Evolutionary conservation across 768 basidiomycete genomes (phyloP).

Genomic region (Boletales sp.): DNA sequence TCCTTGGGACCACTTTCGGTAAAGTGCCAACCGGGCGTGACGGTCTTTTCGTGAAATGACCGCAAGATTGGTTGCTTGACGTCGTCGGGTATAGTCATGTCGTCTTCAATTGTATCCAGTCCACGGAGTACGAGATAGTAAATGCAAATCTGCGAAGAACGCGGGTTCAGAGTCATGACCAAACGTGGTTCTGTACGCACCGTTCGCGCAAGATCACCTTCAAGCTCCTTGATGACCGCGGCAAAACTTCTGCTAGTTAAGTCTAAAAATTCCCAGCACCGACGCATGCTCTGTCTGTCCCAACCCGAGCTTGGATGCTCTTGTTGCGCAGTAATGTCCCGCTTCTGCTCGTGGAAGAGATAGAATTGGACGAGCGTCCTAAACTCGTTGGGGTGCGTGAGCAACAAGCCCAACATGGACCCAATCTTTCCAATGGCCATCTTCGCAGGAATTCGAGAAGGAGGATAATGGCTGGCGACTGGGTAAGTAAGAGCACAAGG

Average conservation of each 20-base stretch:
- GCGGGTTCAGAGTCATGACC: too few relatives aligned
- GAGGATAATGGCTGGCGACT: too few relatives aligned
- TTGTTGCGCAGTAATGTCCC: constrained; percentile 73
- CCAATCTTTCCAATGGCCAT: constrained; percentile 51
- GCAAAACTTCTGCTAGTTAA: constrained; percentile 86
- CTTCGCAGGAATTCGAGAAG: neutral
- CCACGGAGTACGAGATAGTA: constrained; percentile 94
- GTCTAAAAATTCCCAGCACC: constrained; percentile 90
- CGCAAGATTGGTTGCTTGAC: constrained; percentile 85
- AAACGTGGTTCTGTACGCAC: constrained; percentile 46
- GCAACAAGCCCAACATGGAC: constrained; percentile 57
- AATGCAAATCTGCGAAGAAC: constrained; percentile 66
- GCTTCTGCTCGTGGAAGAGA: constrained; percentile 74
- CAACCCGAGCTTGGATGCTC: constrained; percentile 83
- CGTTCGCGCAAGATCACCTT: constrained; percentile 89
- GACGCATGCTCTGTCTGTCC: constrained; percentile 81
- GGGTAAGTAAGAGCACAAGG: too few relatives aligned
- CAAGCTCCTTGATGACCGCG: constrained; percentile 92
- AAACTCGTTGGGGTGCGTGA: constrained; percentile 84
- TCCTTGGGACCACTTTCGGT: constrained; percentile 79
- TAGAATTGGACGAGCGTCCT: constrained; percentile 79
- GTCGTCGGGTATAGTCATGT: constrained; percentile 90
- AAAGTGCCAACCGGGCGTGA: constrained; percentile 86
- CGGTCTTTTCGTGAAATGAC: constrained; percentile 73
- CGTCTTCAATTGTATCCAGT: constrained; percentile 97